A percentile compares a stretch with the other conserved stretches of the same genome.
These are phyloP conservation scores for Gymnopilus dilepis DNA, from an alignment of 768 basidiomycete species.

Conservation along the genomic window DNA sequence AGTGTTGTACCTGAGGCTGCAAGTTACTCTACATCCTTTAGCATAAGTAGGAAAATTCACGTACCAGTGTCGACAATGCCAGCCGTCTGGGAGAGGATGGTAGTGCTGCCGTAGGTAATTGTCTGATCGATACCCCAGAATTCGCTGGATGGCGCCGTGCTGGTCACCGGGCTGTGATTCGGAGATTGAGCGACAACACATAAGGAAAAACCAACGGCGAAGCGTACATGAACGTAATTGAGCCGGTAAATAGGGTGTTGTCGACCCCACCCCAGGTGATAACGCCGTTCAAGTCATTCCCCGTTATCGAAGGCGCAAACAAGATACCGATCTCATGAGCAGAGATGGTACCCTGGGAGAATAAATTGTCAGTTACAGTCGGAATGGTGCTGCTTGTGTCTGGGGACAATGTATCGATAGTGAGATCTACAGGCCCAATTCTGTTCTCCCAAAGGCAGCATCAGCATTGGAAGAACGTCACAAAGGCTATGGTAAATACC, in stretches of 20 bases:
- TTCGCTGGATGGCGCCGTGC: constrained; percentile 43
- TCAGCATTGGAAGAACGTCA: neutral
- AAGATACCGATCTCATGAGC: constrained; percentile 51
- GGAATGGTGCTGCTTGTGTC: constrained; percentile 39
- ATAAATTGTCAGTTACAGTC: constrained; percentile 62
- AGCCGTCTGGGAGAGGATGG: constrained; percentile 48
- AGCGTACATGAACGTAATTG: constrained; percentile 19
- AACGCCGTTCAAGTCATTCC: constrained; percentile 48
- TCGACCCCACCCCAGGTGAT: constrained; percentile 56
- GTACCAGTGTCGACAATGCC: constrained; percentile 65
- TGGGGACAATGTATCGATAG: constrained; percentile 43
- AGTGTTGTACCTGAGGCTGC: constrained; percentile 55
- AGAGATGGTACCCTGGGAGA: constrained; percentile 42
- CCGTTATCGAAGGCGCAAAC: constrained; percentile 50
- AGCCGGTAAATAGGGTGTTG: constrained; percentile 33
- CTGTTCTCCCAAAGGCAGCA: constrained; percentile 33
- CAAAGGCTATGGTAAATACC: constrained; percentile 41
- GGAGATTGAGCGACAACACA: neutral
- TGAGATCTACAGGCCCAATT: constrained; percentile 65
- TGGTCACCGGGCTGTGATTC: constrained; percentile 47
- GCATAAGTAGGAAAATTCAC: neutral
- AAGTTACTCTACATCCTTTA: neutral
- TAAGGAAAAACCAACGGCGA: neutral
- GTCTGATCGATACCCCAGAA: constrained; percentile 67
- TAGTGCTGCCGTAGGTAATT: constrained; percentile 48